These are phyloP conservation scores for Vitis hybrid DNA, from an alignment of 177 flowering plant species.

Conservation along the genomic window DNA sequence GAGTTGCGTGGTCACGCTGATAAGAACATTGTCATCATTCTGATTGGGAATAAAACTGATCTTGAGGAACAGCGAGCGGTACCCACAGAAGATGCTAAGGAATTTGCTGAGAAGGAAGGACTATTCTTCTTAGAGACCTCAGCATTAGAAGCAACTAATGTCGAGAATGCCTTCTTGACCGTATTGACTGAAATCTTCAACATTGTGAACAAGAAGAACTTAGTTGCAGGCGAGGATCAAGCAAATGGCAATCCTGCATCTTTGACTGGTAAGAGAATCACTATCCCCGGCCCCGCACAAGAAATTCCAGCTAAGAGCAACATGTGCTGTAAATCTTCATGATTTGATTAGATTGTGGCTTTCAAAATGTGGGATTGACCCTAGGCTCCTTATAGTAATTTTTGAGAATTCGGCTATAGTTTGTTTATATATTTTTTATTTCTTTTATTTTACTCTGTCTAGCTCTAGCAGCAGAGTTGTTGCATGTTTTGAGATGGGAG, in stretches of 20 bases:
- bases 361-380: slow-evolving; percentile 5
- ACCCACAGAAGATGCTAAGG: slow-evolving; percentile 81
- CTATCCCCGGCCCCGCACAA: slow-evolving; percentile 80
- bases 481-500: slow-evolving; percentile 12
- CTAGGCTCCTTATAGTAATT: slow-evolving; percentile 12
- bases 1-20: slow-evolving; percentile 86
- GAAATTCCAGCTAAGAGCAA: slow-evolving; percentile 61
- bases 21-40: slow-evolving; percentile 84
- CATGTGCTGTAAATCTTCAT: slow-evolving; percentile 55
- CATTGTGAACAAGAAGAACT: slow-evolving; percentile 72
- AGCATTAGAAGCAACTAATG: slow-evolving; percentile 75
- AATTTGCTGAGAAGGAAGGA: slow-evolving; percentile 84
- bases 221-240: slow-evolving; percentile 55
- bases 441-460: neutral
- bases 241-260: slow-evolving; percentile 51
- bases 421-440: slow-evolving; percentile 14
- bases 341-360: slow-evolving; percentile 17
- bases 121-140: slow-evolving; percentile 89
- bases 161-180: slow-evolving; percentile 74
- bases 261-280: slow-evolving; percentile 69
- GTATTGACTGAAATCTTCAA: slow-evolving; percentile 81
- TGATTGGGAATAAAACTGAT: slow-evolving; percentile 80
- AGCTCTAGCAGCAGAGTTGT: slow-evolving; percentile 3
- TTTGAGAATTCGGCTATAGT: slow-evolving; percentile 19
- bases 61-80: slow-evolving; percentile 76